Percentiles rank a stretch among this genome's conserved stretches.
phyloP scores from a whole-genome alignment of 805 yeast species.

The Metschnikowia shivogae region DNA sequence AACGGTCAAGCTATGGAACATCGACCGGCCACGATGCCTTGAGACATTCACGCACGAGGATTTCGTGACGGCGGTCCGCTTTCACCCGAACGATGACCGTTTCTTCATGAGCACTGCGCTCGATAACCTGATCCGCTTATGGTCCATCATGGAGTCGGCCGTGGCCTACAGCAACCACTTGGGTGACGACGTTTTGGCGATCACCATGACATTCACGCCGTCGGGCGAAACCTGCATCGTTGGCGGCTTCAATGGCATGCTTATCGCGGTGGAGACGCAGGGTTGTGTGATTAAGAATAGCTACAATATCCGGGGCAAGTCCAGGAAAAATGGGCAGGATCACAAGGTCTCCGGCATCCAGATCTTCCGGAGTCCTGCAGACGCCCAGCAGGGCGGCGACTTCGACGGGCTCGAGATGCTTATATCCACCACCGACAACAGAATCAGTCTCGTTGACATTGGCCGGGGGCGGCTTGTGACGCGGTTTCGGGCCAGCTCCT shows the following conservation, averaged over 20 bases:
- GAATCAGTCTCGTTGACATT: conserved; percentile 61
- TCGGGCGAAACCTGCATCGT: conserved; percentile 55
- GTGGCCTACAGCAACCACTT: conserved; percentile 49
- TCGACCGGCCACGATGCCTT: conserved; percentile 59
- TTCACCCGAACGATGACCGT: conserved; percentile 83
- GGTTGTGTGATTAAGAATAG: conserved; percentile 45
- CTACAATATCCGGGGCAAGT: conserved; percentile 20
- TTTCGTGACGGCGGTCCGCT: conserved; percentile 73
- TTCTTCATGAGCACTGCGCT: conserved; percentile 80
- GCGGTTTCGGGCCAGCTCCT: conserved; percentile 69
- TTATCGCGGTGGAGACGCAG: conserved; percentile 57
- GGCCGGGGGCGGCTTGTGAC: conserved; percentile 53
- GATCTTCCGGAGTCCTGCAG: conserved; percentile 33
- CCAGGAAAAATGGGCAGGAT: conserved; percentile 16
- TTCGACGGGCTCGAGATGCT: conserved; percentile 34
- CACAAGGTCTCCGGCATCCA: conserved; percentile 73
- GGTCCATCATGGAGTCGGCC: conserved; percentile 76
- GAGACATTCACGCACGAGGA: conserved; percentile 70
- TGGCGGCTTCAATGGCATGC: conserved; percentile 77
- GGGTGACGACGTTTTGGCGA: conserved; percentile 62
- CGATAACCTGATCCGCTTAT: conserved; percentile 69
- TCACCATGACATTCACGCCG: conserved; percentile 72
- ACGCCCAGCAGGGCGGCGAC: conserved; percentile 4
- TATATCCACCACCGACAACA: conserved; percentile 79
- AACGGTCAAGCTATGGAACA: conserved; percentile 82